Percentiles rank a stretch among this genome's conserved stretches.
Conservation (phyloP, 1,284 basidiomycete genomes). For the Boletus subluridellus region DNA sequence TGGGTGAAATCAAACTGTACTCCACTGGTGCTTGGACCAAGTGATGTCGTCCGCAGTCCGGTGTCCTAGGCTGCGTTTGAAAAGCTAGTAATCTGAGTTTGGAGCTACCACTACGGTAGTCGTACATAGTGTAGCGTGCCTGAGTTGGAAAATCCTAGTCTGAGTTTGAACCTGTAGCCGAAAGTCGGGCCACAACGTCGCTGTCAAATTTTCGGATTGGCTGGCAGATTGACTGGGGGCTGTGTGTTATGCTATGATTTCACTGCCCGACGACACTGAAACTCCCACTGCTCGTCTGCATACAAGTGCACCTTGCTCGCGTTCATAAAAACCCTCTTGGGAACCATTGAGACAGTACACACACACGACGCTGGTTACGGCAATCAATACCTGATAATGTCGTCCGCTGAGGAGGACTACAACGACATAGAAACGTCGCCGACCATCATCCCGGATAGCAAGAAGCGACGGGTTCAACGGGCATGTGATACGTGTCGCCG, state of each 20-base stretch:
- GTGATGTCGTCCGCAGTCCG: too few species aligned
- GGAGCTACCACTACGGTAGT: background rate
- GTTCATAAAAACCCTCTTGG: background rate
- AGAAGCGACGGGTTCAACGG: slow-evolving; percentile 68
- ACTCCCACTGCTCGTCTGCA: background rate
- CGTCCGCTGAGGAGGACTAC: slow-evolving; percentile 47
- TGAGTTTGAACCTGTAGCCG: background rate
- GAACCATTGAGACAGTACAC: background rate
- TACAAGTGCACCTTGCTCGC: background rate
- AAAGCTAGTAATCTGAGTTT: background rate
- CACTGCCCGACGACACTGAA: background rate
- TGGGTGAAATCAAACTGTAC: too few species aligned
- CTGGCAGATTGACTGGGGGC: background rate
- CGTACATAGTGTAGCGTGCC: too few species aligned
- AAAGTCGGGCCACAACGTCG: too few species aligned
- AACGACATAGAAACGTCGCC: slow-evolving; percentile 32
- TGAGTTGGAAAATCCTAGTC: background rate
- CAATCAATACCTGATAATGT: slow-evolving; percentile 33
- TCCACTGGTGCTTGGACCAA: too few species aligned
- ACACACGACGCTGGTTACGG: background rate
- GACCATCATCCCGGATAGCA: slow-evolving; percentile 30
- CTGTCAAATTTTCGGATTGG: background rate
- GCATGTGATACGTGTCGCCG: slow-evolving; percentile 74
- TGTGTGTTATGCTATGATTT: background rate
- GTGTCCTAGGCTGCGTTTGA: too few species aligned